Evolutionary conservation across 2,329 filamentous ascomycete species (phyloP).

Genomic region (Fusarium kyushuense): DNA sequence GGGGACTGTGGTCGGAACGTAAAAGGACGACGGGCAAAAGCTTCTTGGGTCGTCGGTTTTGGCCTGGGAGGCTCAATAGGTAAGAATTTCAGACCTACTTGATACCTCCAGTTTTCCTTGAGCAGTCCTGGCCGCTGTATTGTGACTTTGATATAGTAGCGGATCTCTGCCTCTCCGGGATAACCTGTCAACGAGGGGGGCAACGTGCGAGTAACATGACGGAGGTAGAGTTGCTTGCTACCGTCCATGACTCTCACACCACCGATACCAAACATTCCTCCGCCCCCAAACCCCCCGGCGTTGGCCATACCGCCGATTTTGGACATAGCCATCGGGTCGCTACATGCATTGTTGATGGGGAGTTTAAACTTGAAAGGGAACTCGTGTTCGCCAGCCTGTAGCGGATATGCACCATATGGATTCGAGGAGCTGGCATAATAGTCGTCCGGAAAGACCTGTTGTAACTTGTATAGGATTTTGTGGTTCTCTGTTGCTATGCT

Average conservation of each 20-base stretch:
- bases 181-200: slow-evolving; percentile 92
- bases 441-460: slow-evolving; percentile 77
- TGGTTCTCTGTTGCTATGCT: slow-evolving; percentile 68
- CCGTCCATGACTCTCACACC: slow-evolving; percentile 72
- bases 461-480: slow-evolving; percentile 80
- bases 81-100: slow-evolving; percentile 82
- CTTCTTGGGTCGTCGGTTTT: slow-evolving; percentile 76
- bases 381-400: slow-evolving; percentile 77
- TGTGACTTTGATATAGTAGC: slow-evolving; percentile 96
- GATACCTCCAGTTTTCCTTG: slow-evolving; percentile 85
- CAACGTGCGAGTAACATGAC: slow-evolving; percentile 85
- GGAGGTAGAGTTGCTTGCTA: slow-evolving; percentile 70
- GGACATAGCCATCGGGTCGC: slow-evolving; percentile 65
- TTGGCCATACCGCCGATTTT: slow-evolving; percentile 66
- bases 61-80: slow-evolving; percentile 91
- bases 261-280: slow-evolving; percentile 61
- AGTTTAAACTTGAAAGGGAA: slow-evolving; percentile 85
- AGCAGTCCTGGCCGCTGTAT: slow-evolving; percentile 89
- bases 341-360: slow-evolving; percentile 80
- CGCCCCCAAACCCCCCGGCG: slow-evolving; percentile 63
- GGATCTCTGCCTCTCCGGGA: slow-evolving; percentile 87
- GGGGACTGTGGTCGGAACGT: slow-evolving; percentile 62
- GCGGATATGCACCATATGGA: slow-evolving; percentile 64
- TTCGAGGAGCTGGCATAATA: slow-evolving; percentile 56
- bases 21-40: slow-evolving; percentile 82